Evolutionary conservation across 169 alveolate genomes (phyloP).

Genomic region (Cryptosporidium sp.): DNA sequence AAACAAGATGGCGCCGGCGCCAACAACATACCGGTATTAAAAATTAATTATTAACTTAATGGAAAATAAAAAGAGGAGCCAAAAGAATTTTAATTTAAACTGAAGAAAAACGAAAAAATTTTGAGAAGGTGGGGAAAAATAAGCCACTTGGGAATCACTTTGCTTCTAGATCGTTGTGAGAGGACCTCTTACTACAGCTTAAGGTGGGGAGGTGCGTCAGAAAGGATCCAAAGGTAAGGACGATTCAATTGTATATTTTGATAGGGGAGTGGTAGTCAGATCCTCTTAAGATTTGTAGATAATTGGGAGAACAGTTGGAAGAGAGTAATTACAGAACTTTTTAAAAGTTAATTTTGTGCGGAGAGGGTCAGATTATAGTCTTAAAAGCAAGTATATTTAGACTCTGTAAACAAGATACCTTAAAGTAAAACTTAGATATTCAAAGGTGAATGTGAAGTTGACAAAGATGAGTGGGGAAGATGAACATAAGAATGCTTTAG

Average conservation of each 20-base stretch:
- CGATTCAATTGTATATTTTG: background rate
- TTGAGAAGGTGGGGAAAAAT: background rate
- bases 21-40: constrained; percentile 1
- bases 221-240: background rate
- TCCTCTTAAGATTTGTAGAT: background rate
- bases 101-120: background rate
- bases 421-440: background rate
- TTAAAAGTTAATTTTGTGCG: background rate
- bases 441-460: background rate
- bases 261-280: background rate
- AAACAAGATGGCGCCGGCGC: constrained; percentile 4
- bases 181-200: background rate
- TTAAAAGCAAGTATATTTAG: background rate
- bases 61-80: constrained; percentile 17
- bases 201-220: background rate
- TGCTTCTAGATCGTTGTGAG: background rate
- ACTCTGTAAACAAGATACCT: background rate
- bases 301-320: background rate
- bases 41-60: background rate
- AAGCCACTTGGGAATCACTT: background rate
- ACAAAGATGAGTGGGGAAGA: constrained; percentile 46
- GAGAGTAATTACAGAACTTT: background rate
- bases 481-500: constrained; percentile 62
- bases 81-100: background rate
- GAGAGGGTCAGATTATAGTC: background rate